A percentile compares a stretch with the other conserved stretches of the same genome.
Conservation (phyloP, 2,329 filamentous ascomycete species). For the Elsinoe batatas region DNA sequence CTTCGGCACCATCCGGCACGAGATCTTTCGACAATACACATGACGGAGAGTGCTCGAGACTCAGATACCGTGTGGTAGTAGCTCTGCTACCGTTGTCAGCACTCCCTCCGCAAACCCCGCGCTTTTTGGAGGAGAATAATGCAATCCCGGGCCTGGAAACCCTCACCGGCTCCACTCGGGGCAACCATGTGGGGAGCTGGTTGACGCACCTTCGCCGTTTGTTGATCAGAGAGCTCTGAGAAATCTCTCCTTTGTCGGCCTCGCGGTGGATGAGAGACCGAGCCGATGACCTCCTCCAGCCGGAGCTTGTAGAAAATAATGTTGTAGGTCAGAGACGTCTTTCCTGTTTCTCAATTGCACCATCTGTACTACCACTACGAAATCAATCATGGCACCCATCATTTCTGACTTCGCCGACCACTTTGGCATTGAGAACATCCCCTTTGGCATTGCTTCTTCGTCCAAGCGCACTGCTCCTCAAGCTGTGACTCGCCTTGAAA, state of each 20-base stretch:
- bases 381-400: not conserved
- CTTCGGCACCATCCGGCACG: not conserved
- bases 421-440: constrained; percentile 45
- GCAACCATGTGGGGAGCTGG: not conserved
- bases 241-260: not conserved
- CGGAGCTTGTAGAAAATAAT: not conserved
- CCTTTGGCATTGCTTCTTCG: constrained; percentile 44
- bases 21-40: not conserved
- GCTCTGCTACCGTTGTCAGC: not conserved
- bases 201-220: not conserved
- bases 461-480: constrained; percentile 29
- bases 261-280: constrained; percentile 5
- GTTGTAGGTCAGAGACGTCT: not conserved
- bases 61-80: not conserved
- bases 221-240: not conserved
- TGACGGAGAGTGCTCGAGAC: not conserved
- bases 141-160: not conserved
- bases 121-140: not conserved
- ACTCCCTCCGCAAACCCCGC: constrained; percentile 1
- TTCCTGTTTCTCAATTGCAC: not conserved
- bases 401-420: constrained; percentile 22
- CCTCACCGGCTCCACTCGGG: not conserved
- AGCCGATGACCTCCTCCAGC: not conserved
- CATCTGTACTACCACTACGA: not conserved
- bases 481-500: constrained; percentile 42